Percentiles rank a stretch among this genome's conserved stretches.
Conservation (phyloP, 78 protist species). For the Cavenderia fasciculata region DNA sequence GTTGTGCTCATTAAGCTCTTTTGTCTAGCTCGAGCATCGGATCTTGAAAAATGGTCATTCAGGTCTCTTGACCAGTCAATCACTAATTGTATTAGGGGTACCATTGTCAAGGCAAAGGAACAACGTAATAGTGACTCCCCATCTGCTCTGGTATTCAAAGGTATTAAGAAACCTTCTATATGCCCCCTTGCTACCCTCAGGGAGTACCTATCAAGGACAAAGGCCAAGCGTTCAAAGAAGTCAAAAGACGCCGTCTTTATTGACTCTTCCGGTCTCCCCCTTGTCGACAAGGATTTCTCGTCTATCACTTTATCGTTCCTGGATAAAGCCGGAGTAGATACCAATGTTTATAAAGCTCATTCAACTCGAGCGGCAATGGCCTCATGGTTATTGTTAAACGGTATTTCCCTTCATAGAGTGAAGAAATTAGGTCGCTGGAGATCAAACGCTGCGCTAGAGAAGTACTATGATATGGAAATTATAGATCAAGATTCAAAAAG, state of each 20-base stretch:
- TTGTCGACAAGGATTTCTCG: background rate
- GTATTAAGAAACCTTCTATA: too few relatives aligned
- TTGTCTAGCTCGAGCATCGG: background rate
- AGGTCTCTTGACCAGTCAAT: background rate
- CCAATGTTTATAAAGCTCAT: background rate
- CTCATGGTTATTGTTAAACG: background rate
- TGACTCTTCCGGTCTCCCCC: too few relatives aligned
- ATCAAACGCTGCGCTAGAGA: background rate
- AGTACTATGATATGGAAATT: too few relatives aligned
- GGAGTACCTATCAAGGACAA: too few relatives aligned
- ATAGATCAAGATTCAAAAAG: too few relatives aligned
- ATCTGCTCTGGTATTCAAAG: background rate
- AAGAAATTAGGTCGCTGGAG: background rate
- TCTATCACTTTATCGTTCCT: background rate
- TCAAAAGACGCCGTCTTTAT: too few relatives aligned
- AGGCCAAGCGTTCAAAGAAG: too few relatives aligned
- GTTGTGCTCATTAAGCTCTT: background rate
- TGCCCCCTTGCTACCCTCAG: too few relatives aligned
- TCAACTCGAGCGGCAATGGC: background rate
- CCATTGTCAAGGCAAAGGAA: background rate
- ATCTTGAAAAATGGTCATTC: background rate
- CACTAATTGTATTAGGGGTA: background rate
- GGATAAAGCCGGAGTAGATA: background rate
- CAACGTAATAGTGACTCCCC: background rate
- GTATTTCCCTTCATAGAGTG: background rate